Conservation (phyloP, 768 basidiomycete genomes). For the Podaxis sp. region DNA sequence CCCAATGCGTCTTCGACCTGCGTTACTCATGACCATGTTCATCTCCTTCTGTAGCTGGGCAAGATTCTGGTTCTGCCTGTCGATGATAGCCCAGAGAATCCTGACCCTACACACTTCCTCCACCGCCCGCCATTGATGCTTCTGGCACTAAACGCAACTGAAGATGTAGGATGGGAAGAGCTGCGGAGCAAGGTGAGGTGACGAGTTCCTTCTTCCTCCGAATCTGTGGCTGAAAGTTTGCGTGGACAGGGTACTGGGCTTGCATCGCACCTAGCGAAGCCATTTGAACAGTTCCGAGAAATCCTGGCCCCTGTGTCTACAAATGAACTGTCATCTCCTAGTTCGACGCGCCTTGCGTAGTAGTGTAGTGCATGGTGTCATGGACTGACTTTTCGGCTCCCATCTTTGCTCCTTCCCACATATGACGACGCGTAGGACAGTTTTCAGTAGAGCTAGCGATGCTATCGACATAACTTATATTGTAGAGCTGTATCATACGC, state of each 20-base stretch:
- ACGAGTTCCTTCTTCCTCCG: slow-evolving; percentile 13
- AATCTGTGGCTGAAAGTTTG: slow-evolving; percentile 5
- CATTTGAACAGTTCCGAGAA: slow-evolving; percentile 39
- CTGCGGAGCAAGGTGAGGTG: slow-evolving; percentile 53
- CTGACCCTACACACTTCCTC: slow-evolving; percentile 20
- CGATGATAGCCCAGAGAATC: slow-evolving; percentile 29
- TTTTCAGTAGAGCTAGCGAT: background rate
- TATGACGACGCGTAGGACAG: background rate
- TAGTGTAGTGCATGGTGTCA: no score
- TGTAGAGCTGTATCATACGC: slow-evolving; percentile 12
- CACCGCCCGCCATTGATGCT: slow-evolving; percentile 56
- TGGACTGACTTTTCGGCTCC: background rate
- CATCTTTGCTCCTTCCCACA: background rate
- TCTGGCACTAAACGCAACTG: slow-evolving; percentile 61
- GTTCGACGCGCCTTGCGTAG: slow-evolving; percentile 14
- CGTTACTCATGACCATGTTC: background rate
- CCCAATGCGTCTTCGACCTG: background rate
- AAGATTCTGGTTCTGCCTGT: slow-evolving; percentile 67
- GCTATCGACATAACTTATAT: slow-evolving; percentile 7
- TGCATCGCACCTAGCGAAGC: slow-evolving; percentile 39
- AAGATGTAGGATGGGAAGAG: slow-evolving; percentile 60
- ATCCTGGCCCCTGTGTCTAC: slow-evolving; percentile 22
- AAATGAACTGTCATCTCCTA: slow-evolving; percentile 18
- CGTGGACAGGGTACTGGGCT: slow-evolving; percentile 35
- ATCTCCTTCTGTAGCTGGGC: slow-evolving; percentile 46